phyloP scores from a whole-genome alignment of 108 stramenopile genomes.

The Skeletonema tropicum region DNA sequence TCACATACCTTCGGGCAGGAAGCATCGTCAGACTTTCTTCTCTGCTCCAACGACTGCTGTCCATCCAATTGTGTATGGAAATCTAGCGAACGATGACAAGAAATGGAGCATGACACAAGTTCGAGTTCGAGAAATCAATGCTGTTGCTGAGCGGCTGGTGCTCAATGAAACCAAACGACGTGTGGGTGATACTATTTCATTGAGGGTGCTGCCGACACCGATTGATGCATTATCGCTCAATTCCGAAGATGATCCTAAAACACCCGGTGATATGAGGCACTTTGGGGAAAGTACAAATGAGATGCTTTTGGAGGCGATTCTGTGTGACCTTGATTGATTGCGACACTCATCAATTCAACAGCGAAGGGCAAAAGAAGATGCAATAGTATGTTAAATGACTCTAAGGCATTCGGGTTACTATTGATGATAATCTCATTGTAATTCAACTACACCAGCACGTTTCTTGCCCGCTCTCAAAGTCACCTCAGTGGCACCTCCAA shows the following conservation, averaged over 20 bases:
- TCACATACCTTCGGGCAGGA: constrained; percentile 9
- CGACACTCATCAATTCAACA: neutral
- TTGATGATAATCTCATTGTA: constrained; percentile 32
- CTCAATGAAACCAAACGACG: neutral
- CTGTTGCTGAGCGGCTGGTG: constrained; percentile 17
- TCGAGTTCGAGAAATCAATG: constrained; percentile 18
- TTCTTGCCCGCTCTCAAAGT: constrained; percentile 88
- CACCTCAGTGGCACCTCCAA: constrained; percentile 69
- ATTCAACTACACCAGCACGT: constrained; percentile 87
- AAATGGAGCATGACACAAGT: constrained; percentile 42
- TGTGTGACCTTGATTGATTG: constrained; percentile 21
- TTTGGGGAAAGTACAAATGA: constrained; percentile 18
- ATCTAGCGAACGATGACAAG: constrained; percentile 3
- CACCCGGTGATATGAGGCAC: constrained; percentile 31
- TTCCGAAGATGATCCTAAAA: constrained; percentile 28
- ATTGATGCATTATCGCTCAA: constrained; percentile 21
- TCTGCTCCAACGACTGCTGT: constrained; percentile 36
- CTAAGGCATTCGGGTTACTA: neutral
- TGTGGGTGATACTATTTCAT: constrained; percentile 13
- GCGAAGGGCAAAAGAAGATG: neutral
- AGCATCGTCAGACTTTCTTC: constrained; percentile 11
- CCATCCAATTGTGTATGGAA: constrained; percentile 25
- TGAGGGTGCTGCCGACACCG: constrained; percentile 16
- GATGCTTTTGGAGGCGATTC: constrained; percentile 26
- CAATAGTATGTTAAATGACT: neutral